Conservation (phyloP, 345 rosid genomes). For the thale cress (Arabidopsis thaliana) region DNA sequence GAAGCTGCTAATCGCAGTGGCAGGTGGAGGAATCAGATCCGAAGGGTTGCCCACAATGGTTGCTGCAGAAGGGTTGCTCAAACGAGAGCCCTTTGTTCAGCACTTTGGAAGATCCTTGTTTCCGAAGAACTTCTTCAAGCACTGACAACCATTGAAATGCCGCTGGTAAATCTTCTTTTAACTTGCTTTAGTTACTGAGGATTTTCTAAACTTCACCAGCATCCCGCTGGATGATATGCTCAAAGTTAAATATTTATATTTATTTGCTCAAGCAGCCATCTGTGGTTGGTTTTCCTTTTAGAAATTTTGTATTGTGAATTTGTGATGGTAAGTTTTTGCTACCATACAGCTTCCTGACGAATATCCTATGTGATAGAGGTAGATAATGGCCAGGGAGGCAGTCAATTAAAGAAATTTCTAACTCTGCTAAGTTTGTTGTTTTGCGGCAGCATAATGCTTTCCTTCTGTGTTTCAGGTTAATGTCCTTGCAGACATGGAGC, state of each 20-base stretch:
- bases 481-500: conserved; percentile 96
- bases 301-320: not conserved
- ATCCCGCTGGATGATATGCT: conserved; percentile 10
- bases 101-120: conserved; percentile 84
- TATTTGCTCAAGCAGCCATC: conserved; percentile 19
- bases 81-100: conserved; percentile 71
- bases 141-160: conserved; percentile 72
- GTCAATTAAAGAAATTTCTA: conserved; percentile 9
- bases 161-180: conserved; percentile 63
- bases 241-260: not conserved
- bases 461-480: conserved; percentile 60
- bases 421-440: conserved; percentile 19
- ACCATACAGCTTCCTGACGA: not conserved
- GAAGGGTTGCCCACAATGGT: conserved; percentile 93
- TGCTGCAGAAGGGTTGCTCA: conserved; percentile 95
- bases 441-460: conserved; percentile 27
- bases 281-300: conserved; percentile 7
- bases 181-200: conserved; percentile 8
- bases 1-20: conserved; percentile 92
- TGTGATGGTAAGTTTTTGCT: conserved; percentile 5
- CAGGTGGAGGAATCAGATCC: conserved; percentile 95
- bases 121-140: conserved; percentile 75
- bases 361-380: not conserved
- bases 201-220: conserved; percentile 31
- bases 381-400: conserved; percentile 16